These are phyloP conservation scores for Hypseocharis bilobata DNA, from an alignment of 441 rosid species.

Conservation along the genomic window DNA sequence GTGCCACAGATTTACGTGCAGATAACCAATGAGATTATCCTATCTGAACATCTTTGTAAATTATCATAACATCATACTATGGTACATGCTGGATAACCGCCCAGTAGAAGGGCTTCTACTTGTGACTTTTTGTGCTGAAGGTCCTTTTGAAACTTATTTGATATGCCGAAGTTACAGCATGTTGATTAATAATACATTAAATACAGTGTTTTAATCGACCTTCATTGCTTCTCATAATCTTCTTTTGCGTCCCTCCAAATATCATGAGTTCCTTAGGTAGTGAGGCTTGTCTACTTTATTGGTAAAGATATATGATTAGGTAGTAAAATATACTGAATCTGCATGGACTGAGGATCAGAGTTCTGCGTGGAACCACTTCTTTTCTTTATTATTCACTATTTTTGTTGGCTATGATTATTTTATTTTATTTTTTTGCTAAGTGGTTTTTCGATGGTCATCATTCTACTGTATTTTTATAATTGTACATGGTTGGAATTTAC, in stretches of 20 bases:
- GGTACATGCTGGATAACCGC: not conserved
- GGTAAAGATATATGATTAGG: not conserved
- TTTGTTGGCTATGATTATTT: no score
- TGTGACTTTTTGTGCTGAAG: not conserved
- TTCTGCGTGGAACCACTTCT: not conserved
- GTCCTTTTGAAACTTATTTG: not conserved
- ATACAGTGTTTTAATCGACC: not conserved
- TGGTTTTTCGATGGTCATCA: not conserved
- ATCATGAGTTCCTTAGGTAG: not conserved
- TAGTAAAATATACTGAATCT: not conserved
- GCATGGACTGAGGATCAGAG: not conserved
- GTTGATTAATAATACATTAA: not conserved
- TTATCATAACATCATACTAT: not conserved
- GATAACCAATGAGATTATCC: not conserved
- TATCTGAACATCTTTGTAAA: not conserved
- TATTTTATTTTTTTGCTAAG: not conserved
- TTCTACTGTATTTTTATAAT: slow-evolving; percentile 9
- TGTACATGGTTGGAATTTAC: slow-evolving; percentile 5
- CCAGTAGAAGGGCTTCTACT: not conserved
- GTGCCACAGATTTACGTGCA: not conserved
- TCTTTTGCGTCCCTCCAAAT: not conserved
- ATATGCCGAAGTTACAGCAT: not conserved
- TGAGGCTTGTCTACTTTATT: not conserved
- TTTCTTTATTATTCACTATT: not conserved
- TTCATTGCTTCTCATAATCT: not conserved